phyloP scores from a whole-genome alignment of 495 filamentous ascomycete species.

The Aspergillus haitiensis region DNA sequence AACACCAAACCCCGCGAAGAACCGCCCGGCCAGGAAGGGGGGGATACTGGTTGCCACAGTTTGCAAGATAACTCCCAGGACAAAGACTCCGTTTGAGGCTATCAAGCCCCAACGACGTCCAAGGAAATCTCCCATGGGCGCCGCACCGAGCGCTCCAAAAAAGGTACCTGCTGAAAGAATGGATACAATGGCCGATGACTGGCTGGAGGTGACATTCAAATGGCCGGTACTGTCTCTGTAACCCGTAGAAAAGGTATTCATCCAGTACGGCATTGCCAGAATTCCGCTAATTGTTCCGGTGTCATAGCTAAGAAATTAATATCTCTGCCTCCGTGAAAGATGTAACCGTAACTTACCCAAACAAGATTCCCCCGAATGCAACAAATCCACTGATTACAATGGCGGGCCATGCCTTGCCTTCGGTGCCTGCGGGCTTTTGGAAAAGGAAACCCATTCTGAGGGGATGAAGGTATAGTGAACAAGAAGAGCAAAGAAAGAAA shows the following conservation, averaged over 20 bases:
- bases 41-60: constrained; percentile 62
- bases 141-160: constrained; percentile 73
- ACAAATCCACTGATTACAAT: constrained; percentile 88
- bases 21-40: constrained; percentile 73
- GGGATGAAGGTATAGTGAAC: no score
- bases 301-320: constrained; percentile 59
- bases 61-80: constrained; percentile 78
- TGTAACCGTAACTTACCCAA: constrained; percentile 60
- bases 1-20: constrained; percentile 80
- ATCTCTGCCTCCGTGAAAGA: constrained; percentile 27
- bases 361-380: constrained; percentile 83
- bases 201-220: constrained; percentile 53
- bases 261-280: constrained; percentile 75
- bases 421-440: background rate
- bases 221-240: constrained; percentile 53
- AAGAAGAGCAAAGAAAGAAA: no score
- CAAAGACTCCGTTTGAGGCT: constrained; percentile 63
- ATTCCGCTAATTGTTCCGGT: constrained; percentile 86
- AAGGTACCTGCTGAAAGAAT: constrained; percentile 89
- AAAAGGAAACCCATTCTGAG: no score
- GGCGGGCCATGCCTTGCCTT: constrained; percentile 65
- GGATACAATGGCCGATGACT: constrained; percentile 70
- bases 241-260: constrained; percentile 65
- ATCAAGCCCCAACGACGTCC: constrained; percentile 75
- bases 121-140: constrained; percentile 67